Evolutionary conservation across 345 rosid species (phyloP).

Genomic region (Arabis alpina): DNA sequence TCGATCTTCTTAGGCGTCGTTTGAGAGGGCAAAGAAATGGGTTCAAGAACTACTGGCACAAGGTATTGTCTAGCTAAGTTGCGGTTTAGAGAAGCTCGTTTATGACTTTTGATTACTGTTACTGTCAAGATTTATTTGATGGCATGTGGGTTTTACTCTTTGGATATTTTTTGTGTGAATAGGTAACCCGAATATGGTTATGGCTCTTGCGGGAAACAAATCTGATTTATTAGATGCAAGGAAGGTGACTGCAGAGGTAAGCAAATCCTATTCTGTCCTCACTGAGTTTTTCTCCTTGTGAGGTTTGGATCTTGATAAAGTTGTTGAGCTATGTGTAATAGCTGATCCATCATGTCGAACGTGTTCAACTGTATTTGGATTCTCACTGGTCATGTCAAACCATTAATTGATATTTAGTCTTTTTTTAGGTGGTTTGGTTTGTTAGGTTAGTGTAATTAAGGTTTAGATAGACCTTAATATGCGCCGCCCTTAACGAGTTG

Average conservation of each 20-base stretch:
- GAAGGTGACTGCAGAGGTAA: constrained; percentile 80
- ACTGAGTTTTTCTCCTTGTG: constrained; percentile 3
- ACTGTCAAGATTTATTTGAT: not conserved
- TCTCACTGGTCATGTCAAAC: constrained; percentile 14
- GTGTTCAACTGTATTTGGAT: constrained; percentile 1
- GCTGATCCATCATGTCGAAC: constrained; percentile 27
- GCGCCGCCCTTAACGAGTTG: not conserved
- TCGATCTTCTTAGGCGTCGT: constrained; percentile 61
- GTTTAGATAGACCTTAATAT: not conserved
- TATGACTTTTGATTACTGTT: not conserved
- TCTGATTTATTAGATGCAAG: constrained; percentile 82
- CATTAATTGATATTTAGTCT: not conserved
- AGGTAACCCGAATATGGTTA: constrained; percentile 93
- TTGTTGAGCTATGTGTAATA: constrained; percentile 9
- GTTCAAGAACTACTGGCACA: constrained; percentile 96
- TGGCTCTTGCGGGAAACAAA: constrained; percentile 96
- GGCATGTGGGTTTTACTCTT: not conserved
- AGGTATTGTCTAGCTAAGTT: constrained; percentile 55
- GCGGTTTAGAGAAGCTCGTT: not conserved
- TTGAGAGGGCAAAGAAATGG: constrained; percentile 97
- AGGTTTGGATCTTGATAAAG: constrained; percentile 1
- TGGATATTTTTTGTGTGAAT: constrained; percentile 7
- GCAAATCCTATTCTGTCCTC: constrained; percentile 34
- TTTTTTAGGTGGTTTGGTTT: no score
- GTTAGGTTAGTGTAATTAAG: no score